Conservation (phyloP, 352 stramenopile species). For the Phytopythium chamaehyphon region DNA sequence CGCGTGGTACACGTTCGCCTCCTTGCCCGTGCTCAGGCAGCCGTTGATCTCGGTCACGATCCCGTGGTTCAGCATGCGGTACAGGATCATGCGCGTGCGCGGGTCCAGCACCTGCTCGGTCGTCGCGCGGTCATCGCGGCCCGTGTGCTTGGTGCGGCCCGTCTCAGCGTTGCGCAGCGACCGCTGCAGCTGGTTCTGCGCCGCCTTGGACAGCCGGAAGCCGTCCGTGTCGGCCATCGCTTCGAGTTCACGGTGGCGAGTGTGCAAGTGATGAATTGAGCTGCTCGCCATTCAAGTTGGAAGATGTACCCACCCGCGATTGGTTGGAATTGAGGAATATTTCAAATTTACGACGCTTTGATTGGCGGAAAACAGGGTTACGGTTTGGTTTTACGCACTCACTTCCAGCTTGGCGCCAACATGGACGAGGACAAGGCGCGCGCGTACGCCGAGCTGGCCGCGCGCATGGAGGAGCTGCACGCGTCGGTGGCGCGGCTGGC, state of each 20-base stretch:
- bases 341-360: too few species aligned
- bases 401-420: background rate
- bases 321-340: too few species aligned
- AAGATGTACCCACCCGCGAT: too few species aligned
- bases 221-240: constrained; percentile 58
- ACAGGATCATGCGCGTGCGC: constrained; percentile 98
- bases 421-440: constrained; percentile 75
- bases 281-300: too few species aligned
- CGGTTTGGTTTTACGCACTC: background rate
- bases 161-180: constrained; percentile 76
- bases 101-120: constrained; percentile 98
- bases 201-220: constrained; percentile 73
- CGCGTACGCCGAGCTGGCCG: constrained; percentile 61
- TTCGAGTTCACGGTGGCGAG: too few species aligned
- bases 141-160: constrained; percentile 87
- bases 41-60: constrained; percentile 97
- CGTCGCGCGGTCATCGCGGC: constrained; percentile 97
- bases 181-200: constrained; percentile 72
- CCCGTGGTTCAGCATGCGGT: constrained; percentile 97
- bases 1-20: constrained; percentile 99
- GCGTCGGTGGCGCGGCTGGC: constrained; percentile 61
- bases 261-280: background rate
- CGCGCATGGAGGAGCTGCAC: constrained; percentile 74
- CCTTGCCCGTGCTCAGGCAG: constrained; percentile 98
- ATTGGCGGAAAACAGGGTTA: too few species aligned